A percentile compares a stretch with the other conserved stretches of the same genome.
Evolutionary conservation across 352 stramenopile species (phyloP).

Genomic region (Pythium myriotylum): DNA sequence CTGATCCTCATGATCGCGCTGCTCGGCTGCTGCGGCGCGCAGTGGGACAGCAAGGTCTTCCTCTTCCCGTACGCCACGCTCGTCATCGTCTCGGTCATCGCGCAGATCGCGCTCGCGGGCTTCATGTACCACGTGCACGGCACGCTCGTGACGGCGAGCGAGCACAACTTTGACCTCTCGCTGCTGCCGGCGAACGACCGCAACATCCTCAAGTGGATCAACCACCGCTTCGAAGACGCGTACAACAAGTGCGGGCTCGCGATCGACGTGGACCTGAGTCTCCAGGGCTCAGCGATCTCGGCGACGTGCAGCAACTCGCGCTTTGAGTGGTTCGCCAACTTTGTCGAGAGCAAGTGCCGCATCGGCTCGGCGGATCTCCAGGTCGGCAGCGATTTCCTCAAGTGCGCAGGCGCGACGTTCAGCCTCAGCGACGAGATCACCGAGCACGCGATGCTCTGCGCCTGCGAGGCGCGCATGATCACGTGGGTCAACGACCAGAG

Average conservation of each 20-base stretch:
- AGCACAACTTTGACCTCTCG: slow-evolving; percentile 73
- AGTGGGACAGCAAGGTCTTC: slow-evolving; percentile 88
- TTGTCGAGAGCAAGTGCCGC: slow-evolving; percentile 72
- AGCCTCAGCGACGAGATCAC: slow-evolving; percentile 63
- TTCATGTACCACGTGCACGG: slow-evolving; percentile 84
- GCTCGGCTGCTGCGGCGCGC: slow-evolving; percentile 78
- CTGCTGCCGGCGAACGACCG: slow-evolving; percentile 56
- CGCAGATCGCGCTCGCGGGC: slow-evolving; percentile 73
- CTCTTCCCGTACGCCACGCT: slow-evolving; percentile 83
- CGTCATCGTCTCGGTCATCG: slow-evolving; percentile 75
- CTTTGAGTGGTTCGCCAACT: slow-evolving; percentile 74
- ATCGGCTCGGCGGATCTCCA: slow-evolving; percentile 59
- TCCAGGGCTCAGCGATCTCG: slow-evolving; percentile 39
- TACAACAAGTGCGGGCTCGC: slow-evolving; percentile 72
- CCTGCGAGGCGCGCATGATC: slow-evolving; percentile 80
- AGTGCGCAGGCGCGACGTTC: slow-evolving; percentile 68
- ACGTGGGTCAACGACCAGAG: slow-evolving; percentile 83
- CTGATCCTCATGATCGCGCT: slow-evolving; percentile 80
- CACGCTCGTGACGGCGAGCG: slow-evolving; percentile 63
- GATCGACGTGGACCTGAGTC: slow-evolving; percentile 64
- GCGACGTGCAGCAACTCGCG: slow-evolving; percentile 59
- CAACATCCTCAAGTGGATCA: slow-evolving; percentile 74
- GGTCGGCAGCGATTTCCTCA: slow-evolving; percentile 63
- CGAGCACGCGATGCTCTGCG: slow-evolving; percentile 82
- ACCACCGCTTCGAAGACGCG: slow-evolving; percentile 72